Base-by-base conservation (phyloP, 208 protist genomes). In the Acanthamoeba sp. region DNA sequence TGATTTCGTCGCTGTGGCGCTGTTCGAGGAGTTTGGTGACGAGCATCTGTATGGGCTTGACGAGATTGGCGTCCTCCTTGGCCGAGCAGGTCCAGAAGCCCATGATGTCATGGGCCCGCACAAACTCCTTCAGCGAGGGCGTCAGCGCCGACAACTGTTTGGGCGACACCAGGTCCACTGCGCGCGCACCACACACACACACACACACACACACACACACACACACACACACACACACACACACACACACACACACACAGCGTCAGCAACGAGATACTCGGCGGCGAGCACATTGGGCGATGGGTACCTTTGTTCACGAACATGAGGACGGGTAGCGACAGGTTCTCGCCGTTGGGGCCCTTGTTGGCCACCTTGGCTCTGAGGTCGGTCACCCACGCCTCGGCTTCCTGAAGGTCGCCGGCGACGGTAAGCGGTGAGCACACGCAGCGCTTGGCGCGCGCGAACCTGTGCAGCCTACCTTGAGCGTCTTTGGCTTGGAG, bases 1-100 rank as follows among this genome's bases (percentile, higher is more conserved):
- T 87, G 78, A 87, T 87, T 27, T 87, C 78, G 40, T 87, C 78
- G 78, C 40, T 87, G 78, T 87, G 78, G 22, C 78, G 78, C 78
- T 87, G 78, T 36, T 87, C 78, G 45, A 87, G 78, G 16, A 87
- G 48, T 34, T 87, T 87, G 78, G 78, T 62, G 45, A 87, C 24
- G 18, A 87, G 78, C 45, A 24, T 16, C 45, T 50, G 45, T 5
- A 87, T 20, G 78, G 78, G 78, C 48, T 40, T n/a, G 18, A 34
- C 7, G 24, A 87, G 45, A 32, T 87, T 59, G 78, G 78, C 24
- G 29, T 59, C 78, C 24, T 87, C 78, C 78, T 87, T 87, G 45
- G 78, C 78, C 78, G 78, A 87, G 27, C 78, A 87, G 5, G 78
- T 87, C 78, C 78, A 87, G 9, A 40, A 87, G 40, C 78, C 78